Evolutionary conservation across 192 early-diverging fungal genomes (phyloP).

Genomic region (Linnemannia hyalina): DNA sequence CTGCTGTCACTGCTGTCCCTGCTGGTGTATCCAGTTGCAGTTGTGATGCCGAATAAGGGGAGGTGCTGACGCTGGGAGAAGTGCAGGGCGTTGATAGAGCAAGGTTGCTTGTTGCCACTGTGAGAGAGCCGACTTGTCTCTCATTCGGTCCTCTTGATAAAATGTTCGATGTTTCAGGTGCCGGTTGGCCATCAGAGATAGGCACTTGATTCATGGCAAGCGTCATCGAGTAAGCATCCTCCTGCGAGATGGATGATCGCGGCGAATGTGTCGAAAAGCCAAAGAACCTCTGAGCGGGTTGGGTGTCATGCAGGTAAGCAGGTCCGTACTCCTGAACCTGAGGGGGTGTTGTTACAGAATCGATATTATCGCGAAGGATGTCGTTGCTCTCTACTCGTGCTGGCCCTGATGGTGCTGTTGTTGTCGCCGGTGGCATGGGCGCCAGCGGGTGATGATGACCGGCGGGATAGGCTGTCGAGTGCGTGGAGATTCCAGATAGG

Average conservation of each 20-base stretch:
- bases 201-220: neutral
- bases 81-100: slow-evolving; percentile 19
- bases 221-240: neutral
- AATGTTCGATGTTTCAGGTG: neutral
- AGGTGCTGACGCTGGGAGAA: slow-evolving; percentile 6
- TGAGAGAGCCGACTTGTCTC: slow-evolving; percentile 16
- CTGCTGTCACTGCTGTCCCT: neutral
- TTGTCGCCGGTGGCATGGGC: neutral
- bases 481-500: neutral
- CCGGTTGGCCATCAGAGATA: neutral
- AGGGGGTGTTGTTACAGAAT: neutral
- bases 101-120: slow-evolving; percentile 26
- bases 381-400: neutral
- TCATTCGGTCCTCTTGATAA: neutral
- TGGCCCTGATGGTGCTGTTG: neutral
- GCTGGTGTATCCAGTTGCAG: neutral
- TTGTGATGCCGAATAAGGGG: neutral
- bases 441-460: neutral
- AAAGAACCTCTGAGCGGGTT: neutral
- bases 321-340: neutral
- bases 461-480: neutral
- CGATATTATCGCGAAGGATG: neutral
- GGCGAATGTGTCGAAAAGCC: neutral
- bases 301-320: neutral
- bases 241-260: neutral